Evolutionary conservation across 345 rosid species (phyloP), one percentile per base, ranked within the genome.

Genomic region (Turnera subulata): DNA sequence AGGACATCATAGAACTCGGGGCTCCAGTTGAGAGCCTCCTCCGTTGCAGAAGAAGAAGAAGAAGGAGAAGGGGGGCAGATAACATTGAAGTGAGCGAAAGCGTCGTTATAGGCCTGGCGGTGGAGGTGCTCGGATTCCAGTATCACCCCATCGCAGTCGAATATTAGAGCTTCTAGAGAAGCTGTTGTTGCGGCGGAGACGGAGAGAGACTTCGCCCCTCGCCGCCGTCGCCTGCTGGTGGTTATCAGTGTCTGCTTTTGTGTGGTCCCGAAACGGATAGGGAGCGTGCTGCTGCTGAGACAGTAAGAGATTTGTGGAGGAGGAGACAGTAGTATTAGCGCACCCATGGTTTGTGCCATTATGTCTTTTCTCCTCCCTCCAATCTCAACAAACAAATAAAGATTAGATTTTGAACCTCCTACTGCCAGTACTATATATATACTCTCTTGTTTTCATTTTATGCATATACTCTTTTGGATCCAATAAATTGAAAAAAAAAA

Each of bases 91-190:
- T 86, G 76, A 54, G 85, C 65, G 64, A 93, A 93, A 40, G 98
- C 91, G 25, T 92, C 98, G 50, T 92, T 92, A 74, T 92, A 92
- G 42, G 96, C 98, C 73, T 89, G 89, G 56, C 96, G 91, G 53
- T 92, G 96, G 45, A 92, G 69, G 73, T 89, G 83, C 76, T 92
- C 96, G 0, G 98, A 92, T 37, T 92, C 98, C 0, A 92, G 77
- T 45, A 92, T 92, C 11, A 89, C 98, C 10, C 98, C 98, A 47
- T 89, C 98, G 54, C 98, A 92, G 66, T 92, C 96, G 55, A 92
- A 92, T 16, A 92, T 78, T 45, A 92, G 82, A 70, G 94, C 96
- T 70, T 78, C 56, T 0, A 92, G 89, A 26, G 90, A 78, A 1
- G 66, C 62, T 7, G 86, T 70, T 4, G 58, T 15, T 19, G 90